Percentiles rank a stretch among this genome's conserved stretches.
Evolutionary conservation across 208 protist genomes (phyloP).

Genomic region (Wallacemonas sp.): DNA sequence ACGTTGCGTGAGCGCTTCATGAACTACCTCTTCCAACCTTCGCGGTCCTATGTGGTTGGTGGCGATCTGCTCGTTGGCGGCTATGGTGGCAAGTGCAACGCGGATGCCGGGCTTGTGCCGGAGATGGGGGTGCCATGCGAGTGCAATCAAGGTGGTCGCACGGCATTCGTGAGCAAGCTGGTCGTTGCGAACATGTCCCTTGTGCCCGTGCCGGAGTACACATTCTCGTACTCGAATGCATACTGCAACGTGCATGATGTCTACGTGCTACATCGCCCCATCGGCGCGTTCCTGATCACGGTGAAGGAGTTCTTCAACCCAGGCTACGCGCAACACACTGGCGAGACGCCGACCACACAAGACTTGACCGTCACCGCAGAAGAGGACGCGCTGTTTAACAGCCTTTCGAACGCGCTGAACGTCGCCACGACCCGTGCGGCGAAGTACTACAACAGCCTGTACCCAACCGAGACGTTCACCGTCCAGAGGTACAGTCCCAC

Average conservation of each 20-base stretch:
- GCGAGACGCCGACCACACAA: no score
- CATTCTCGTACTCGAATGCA: neutral
- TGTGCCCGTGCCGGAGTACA: neutral
- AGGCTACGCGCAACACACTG: no score
- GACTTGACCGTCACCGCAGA: no score
- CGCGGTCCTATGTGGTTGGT: conserved; percentile 12
- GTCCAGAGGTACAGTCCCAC: no score
- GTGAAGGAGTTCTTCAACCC: neutral
- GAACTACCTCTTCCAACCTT: conserved; percentile 19
- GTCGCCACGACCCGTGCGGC: neutral
- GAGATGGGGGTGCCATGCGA: neutral
- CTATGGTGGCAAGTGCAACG: conserved; percentile 15
- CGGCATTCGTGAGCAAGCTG: conserved; percentile 15
- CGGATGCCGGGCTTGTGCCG: neutral
- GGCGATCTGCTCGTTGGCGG: conserved; percentile 23
- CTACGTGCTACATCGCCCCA: neutral
- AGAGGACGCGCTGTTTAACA: no score
- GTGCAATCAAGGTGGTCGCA: conserved; percentile 23
- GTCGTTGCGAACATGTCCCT: neutral
- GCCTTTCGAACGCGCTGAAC: neutral
- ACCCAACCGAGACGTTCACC: no score
- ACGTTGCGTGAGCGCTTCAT: conserved; percentile 2
- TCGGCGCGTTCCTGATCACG: neutral
- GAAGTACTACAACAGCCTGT: neutral
- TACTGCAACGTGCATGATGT: neutral